Conservation (phyloP, 2,329 filamentous ascomycete species). For the Fragosphaeria purpurea region DNA sequence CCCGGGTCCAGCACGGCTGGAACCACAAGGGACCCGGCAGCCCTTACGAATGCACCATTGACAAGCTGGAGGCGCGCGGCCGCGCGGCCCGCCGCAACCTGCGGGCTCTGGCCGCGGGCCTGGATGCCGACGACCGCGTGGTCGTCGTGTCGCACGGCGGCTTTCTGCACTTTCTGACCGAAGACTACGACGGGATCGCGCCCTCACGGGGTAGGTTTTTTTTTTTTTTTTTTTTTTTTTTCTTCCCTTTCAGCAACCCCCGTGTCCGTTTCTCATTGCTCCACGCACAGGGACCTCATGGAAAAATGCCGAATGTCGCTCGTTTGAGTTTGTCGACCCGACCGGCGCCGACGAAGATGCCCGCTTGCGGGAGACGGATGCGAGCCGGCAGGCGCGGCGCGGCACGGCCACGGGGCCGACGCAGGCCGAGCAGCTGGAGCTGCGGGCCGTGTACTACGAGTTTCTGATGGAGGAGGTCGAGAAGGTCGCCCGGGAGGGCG, state of each 20-base stretch:
- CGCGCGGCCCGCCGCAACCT: slow-evolving; percentile 51
- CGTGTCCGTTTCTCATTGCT: not conserved
- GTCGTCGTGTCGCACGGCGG: slow-evolving; percentile 8
- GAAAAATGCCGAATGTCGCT: slow-evolving; percentile 63
- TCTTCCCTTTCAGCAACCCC: not conserved
- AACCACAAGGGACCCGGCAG: slow-evolving; percentile 50
- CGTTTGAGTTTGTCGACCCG: slow-evolving; percentile 52
- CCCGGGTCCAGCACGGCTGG: slow-evolving; percentile 56
- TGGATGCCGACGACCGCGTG: slow-evolving; percentile 48
- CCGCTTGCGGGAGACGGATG: slow-evolving; percentile 35
- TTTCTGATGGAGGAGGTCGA: slow-evolving; percentile 22
- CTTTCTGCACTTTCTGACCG: slow-evolving; percentile 66
- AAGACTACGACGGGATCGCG: slow-evolving; percentile 61
- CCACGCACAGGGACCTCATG: slow-evolving; percentile 55
- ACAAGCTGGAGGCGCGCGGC: slow-evolving; percentile 51
- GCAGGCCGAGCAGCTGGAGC: slow-evolving; percentile 34
- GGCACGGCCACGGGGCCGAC: slow-evolving; percentile 32
- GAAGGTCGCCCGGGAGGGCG: not conserved
- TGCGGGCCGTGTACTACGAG: slow-evolving; percentile 28
- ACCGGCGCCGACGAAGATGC: slow-evolving; percentile 38
- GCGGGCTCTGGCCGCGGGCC: slow-evolving; percentile 33
- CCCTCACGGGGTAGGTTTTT: slow-evolving; percentile 12
- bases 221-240: not conserved
- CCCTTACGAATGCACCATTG: slow-evolving; percentile 35
- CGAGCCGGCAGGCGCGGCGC: slow-evolving; percentile 36